Evolutionary conservation across 352 stramenopile species (phyloP).

Genomic region (Globisporangium okanoganense): DNA sequence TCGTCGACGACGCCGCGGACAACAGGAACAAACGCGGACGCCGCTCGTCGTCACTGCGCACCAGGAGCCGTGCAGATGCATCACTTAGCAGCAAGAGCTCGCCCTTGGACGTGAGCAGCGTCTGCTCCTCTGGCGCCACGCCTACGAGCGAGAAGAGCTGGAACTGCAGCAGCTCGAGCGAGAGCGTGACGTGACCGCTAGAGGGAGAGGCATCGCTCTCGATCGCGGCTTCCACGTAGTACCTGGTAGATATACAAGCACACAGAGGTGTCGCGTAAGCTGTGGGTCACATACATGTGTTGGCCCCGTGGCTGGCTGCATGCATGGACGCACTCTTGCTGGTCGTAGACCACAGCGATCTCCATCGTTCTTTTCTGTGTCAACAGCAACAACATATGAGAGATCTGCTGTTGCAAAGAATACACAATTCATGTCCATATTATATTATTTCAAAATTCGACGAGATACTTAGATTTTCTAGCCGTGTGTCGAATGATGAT

Average conservation of each 20-base stretch:
- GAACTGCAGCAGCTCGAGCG: conserved; percentile 60
- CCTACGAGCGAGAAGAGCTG: conserved; percentile 67
- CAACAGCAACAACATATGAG: no score
- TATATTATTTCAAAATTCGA: neutral
- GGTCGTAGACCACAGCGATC: conserved; percentile 49
- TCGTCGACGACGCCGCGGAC: conserved; percentile 3
- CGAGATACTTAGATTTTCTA: neutral
- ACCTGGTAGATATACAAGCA: conserved; percentile 18
- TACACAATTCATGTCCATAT: neutral
- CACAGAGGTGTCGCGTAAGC: neutral
- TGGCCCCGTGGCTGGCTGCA: no score
- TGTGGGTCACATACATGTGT: neutral
- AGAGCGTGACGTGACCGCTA: conserved; percentile 20
- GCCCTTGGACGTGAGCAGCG: conserved; percentile 41
- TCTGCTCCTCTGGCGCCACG: conserved; percentile 51
- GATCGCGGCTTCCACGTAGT: conserved; percentile 30
- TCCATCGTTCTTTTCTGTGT: conserved; percentile 20
- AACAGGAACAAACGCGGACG: conserved; percentile 42
- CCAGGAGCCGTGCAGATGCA: neutral
- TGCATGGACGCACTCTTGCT: conserved; percentile 46
- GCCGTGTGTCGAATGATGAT: neutral
- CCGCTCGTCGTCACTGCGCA: conserved; percentile 11
- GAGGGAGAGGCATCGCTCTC: conserved; percentile 5
- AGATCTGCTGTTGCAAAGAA: neutral
- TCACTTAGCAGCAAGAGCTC: conserved; percentile 29